Conservation (phyloP, 768 basidiomycete genomes). For the Rhodotorula kratochvilovae region DNA sequence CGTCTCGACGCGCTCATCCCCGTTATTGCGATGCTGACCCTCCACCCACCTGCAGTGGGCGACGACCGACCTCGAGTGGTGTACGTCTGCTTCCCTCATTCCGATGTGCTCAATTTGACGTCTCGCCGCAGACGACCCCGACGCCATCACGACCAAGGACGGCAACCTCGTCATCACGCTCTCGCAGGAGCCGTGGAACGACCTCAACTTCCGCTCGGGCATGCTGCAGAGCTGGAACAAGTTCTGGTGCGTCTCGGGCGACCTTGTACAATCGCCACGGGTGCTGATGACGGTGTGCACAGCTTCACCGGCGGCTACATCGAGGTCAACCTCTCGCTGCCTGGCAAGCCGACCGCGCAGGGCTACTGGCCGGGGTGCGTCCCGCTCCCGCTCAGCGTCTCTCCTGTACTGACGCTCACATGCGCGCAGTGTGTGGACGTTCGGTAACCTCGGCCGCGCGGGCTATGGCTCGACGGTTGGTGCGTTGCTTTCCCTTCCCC, state of each 20-base stretch:
- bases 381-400: neutral
- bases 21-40: neutral
- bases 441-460: conserved; percentile 71
- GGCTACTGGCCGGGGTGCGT: conserved; percentile 35
- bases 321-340: conserved; percentile 35
- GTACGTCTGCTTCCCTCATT: no score
- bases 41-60: conserved; percentile 31
- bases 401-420: neutral
- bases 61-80: conserved; percentile 45
- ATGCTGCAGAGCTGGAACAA: conserved; percentile 44
- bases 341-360: conserved; percentile 28
- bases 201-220: conserved; percentile 37
- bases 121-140: conserved; percentile 45
- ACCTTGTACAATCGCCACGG: no score
- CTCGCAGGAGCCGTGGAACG: conserved; percentile 30
- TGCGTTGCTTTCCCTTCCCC: neutral
- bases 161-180: conserved; percentile 44
- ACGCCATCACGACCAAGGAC: conserved; percentile 47
- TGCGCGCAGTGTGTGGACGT: conserved; percentile 18
- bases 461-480: conserved; percentile 79
- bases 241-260: conserved; percentile 41
- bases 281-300: neutral
- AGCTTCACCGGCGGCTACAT: conserved; percentile 44
- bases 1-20: neutral
- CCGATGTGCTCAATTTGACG: no score